Evolutionary conservation across 2,329 filamentous ascomycete species (phyloP), one percentile per base, ranked within the genome.

Genomic region (Sporothrix brasiliensis): DNA sequence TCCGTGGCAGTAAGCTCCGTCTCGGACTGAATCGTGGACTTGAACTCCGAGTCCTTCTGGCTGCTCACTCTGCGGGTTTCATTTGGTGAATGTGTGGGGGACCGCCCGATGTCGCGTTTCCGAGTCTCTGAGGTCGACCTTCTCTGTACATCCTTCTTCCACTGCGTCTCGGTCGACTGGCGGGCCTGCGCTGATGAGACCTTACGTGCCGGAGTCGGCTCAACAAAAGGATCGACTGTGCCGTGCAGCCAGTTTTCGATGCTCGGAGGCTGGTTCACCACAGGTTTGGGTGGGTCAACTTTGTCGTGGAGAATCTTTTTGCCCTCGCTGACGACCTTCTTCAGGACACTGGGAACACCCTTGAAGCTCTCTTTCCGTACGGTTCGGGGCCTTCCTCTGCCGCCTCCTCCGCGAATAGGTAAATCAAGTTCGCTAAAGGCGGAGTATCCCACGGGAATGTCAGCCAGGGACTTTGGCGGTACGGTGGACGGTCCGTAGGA

Each of bases 341-440:
- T 89, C 72, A 90, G 79, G 9, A 89, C 87, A 53, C 87, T 86
- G n/a, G 87, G 86, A 73, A 89, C 83, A 63, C 81, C 83, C 74
- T 86, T 87, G 78, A 89, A 85, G 75, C 87, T 89, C 2, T 83
- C 79, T 66, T 83, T 86, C 54, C 86, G 81, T 60, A 86, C 85
- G 9, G 83, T 79, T 74, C 86, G 86, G 41, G 80, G 78, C 78
- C 76, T 82, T 80, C 50, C 77, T 77, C 70, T 83, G 39, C 79
- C 78, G n/a, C 82, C 79, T 68, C 85, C 80, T 6, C 82, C 82
- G 24, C 82, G 81, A 0, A 84, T 75, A 0, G 87, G 83, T 1
- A 90, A 77, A 68, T 89, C 87, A 7, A 90, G 80, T 74, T 87
- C 87, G 73, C 87, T 90, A 74, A 90, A 90, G n/a, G 88, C 88